These are phyloP conservation scores for Monosporascus sp. DNA, from an alignment of 2,329 filamentous ascomycete species.

Conservation along the genomic window DNA sequence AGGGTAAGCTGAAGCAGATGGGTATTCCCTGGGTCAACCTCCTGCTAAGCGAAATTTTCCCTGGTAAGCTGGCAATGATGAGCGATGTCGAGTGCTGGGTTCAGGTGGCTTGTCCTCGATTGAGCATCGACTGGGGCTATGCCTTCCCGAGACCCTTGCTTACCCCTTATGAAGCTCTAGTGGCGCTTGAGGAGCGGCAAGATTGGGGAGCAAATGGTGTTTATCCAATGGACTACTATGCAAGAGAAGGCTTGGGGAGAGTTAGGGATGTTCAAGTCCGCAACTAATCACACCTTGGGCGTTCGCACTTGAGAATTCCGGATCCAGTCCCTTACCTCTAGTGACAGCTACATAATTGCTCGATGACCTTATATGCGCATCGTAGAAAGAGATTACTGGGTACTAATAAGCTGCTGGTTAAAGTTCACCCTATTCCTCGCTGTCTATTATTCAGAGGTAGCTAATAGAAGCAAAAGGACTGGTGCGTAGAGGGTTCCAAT, in stretches of 20 bases:
- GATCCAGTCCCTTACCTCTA: too few species aligned
- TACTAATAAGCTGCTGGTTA: too few species aligned
- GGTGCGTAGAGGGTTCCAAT: too few species aligned
- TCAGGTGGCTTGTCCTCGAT: conserved; percentile 89
- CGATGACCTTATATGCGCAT: too few species aligned
- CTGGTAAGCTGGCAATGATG: conserved; percentile 92
- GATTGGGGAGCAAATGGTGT: conserved; percentile 65
- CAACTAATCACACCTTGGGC: conserved; percentile 7
- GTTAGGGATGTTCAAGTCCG: conserved; percentile 44
- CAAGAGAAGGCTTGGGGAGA: conserved; percentile 80
- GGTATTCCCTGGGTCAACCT: conserved; percentile 81
- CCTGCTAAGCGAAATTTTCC: conserved; percentile 90
- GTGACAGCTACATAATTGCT: too few species aligned
- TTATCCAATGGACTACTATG: conserved; percentile 99
- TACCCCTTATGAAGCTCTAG: conserved; percentile 91
- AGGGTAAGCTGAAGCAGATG: conserved; percentile 63
- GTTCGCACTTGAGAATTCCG: too few species aligned
- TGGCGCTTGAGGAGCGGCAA: conserved; percentile 75
- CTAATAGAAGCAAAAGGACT: too few species aligned
- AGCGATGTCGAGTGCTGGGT: conserved; percentile 95
- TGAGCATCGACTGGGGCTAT: conserved; percentile 99
- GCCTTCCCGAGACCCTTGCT: conserved; percentile 83
- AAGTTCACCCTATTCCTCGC: too few species aligned
- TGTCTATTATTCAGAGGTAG: too few species aligned
- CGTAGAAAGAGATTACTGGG: too few species aligned